A percentile compares a stretch with the other conserved stretches of the same genome.
These are phyloP conservation scores for Dimargaris xerosporica DNA, from an alignment of 192 early-diverging fungal species.

Conservation along the genomic window DNA sequence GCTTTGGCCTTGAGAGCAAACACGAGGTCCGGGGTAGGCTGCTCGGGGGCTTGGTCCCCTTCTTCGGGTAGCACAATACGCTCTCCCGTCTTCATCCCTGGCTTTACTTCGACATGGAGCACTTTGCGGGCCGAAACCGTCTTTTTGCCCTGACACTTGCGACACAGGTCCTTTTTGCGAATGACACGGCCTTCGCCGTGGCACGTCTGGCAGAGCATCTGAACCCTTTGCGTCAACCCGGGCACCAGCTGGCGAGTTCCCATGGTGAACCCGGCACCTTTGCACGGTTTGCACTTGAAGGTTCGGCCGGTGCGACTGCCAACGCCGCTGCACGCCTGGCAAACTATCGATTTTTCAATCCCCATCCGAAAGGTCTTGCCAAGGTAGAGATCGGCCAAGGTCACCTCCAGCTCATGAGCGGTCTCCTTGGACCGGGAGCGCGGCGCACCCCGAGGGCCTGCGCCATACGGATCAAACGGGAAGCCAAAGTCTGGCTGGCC, in stretches of 20 bases:
- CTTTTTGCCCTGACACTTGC: slow-evolving; percentile 84
- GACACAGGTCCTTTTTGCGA: slow-evolving; percentile 76
- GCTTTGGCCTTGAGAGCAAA: slow-evolving; percentile 76
- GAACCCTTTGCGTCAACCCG: slow-evolving; percentile 16
- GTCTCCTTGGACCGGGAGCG: slow-evolving; percentile 73
- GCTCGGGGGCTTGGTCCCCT: slow-evolving; percentile 86
- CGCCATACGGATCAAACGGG: slow-evolving; percentile 16
- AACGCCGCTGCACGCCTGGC: slow-evolving; percentile 65
- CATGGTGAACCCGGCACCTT: slow-evolving; percentile 1
- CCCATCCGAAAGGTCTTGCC: slow-evolving; percentile 82
- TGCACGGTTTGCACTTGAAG: neutral
- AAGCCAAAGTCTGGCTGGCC: slow-evolving; percentile 19
- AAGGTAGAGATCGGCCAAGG: slow-evolving; percentile 71
- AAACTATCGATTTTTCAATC: slow-evolving; percentile 75
- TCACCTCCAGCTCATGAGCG: slow-evolving; percentile 62
- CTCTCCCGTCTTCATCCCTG: slow-evolving; percentile 83
- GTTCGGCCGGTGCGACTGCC: slow-evolving; percentile 33
- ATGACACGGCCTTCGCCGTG: slow-evolving; percentile 68
- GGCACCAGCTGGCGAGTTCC: slow-evolving; percentile 1
- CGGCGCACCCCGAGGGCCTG: slow-evolving; percentile 36
- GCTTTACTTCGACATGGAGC: slow-evolving; percentile 84
- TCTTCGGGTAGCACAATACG: slow-evolving; percentile 83
- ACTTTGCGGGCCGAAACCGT: slow-evolving; percentile 72
- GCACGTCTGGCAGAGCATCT: slow-evolving; percentile 48
- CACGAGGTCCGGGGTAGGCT: slow-evolving; percentile 81